A percentile compares a stretch with the other conserved stretches of the same genome.
Evolutionary conservation across 176 grass and related monocot genomes (phyloP).

Genomic region (Oryza meridionalis): DNA sequence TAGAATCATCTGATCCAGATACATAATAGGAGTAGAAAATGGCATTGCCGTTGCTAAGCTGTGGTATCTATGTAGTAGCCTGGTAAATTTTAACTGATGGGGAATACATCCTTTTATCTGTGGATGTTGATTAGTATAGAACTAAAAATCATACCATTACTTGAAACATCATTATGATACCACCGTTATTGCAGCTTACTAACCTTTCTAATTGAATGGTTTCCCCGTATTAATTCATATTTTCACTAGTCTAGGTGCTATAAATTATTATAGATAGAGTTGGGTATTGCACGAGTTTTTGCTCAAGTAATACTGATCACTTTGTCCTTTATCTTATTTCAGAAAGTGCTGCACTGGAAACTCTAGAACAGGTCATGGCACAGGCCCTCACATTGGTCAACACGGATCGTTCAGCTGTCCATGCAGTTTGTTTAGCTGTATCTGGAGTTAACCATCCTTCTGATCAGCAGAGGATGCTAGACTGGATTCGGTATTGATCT

Average conservation of each 20-base stretch:
- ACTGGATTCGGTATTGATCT: constrained; percentile 78
- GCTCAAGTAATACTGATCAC: constrained; percentile 22
- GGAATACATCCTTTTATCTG: background rate
- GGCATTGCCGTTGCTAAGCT: background rate
- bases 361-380: constrained; percentile 75
- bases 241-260: background rate
- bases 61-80: background rate
- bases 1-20: constrained; percentile 20
- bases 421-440: constrained; percentile 85
- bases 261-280: constrained; percentile 2
- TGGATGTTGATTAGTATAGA: background rate
- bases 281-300: constrained; percentile 8
- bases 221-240: background rate
- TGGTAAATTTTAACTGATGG: constrained; percentile 7
- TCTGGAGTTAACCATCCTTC: constrained; percentile 95
- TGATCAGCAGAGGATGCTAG: constrained; percentile 84
- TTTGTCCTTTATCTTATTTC: constrained; percentile 38
- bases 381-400: constrained; percentile 66
- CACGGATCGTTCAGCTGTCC: constrained; percentile 57
- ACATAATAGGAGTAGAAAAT: background rate
- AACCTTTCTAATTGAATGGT: background rate
- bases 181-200: background rate
- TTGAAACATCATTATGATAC: background rate
- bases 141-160: background rate
- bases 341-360: constrained; percentile 75